A percentile compares a stretch with the other conserved stretches of the same genome.
These are phyloP conservation scores for Daldinia bambusicola DNA, from an alignment of 495 filamentous ascomycete species.

Conservation along the genomic window DNA sequence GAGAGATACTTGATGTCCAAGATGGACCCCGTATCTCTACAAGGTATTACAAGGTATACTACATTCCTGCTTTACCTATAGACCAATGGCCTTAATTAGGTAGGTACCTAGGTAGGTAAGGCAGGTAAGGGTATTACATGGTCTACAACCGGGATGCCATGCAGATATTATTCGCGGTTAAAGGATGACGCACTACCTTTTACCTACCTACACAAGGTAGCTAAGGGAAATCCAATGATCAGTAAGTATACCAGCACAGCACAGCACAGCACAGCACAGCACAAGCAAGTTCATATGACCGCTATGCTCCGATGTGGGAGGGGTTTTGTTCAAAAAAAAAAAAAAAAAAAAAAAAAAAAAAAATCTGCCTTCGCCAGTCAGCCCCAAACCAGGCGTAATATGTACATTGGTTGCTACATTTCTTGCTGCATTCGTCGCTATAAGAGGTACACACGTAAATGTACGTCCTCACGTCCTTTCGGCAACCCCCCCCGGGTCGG, in stretches of 20 bases:
- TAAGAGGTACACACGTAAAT: constrained; percentile 6
- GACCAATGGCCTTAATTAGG: neutral
- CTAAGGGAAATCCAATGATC: constrained; percentile 29
- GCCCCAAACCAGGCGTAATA: constrained; percentile 41
- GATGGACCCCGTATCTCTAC: neutral
- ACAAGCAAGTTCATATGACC: constrained; percentile 29
- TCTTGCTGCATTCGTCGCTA: constrained; percentile 6
- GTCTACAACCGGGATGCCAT: constrained; percentile 8
- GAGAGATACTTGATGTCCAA: constrained; percentile 9
- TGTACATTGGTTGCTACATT: constrained; percentile 8
- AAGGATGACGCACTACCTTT: constrained; percentile 21
- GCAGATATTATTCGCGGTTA: constrained; percentile 7
- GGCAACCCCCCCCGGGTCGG: constrained; percentile 11
- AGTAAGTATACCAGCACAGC: constrained; percentile 13
- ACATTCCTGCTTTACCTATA: neutral
- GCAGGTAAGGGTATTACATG: neutral
- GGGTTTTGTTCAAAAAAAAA: too few relatives aligned
- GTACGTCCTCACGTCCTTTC: neutral
- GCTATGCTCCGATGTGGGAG: constrained; percentile 11
- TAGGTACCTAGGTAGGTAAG: too few relatives aligned
- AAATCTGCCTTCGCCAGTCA: constrained; percentile 37
- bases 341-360: too few relatives aligned
- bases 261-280: constrained; percentile 1
- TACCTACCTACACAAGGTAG: constrained; percentile 5
- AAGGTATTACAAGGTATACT: neutral